These are phyloP conservation scores for Vitis hybrid DNA, from an alignment of 177 flowering plant species.

Conservation along the genomic window DNA sequence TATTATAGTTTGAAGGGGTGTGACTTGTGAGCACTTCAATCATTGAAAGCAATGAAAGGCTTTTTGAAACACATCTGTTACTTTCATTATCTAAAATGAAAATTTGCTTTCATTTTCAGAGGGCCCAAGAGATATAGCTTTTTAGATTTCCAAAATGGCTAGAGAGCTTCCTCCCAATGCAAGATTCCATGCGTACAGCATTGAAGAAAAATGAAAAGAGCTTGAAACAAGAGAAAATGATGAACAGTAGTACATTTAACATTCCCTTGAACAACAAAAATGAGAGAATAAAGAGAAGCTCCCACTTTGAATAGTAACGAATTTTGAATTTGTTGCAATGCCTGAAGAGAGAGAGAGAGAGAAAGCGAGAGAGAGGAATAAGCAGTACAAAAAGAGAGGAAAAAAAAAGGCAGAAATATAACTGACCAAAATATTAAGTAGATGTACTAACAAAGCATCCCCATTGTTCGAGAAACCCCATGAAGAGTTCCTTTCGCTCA, in stretches of 20 bases:
- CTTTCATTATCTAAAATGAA: too few relatives aligned
- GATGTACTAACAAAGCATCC: slow-evolving; percentile 9
- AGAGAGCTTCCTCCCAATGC: slow-evolving; percentile 5
- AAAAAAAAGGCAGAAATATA: slow-evolving; percentile 1
- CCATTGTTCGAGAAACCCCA: slow-evolving; percentile 18
- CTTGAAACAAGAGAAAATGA: background rate
- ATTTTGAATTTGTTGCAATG: slow-evolving; percentile 12
- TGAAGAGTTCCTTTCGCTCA: slow-evolving; percentile 20
- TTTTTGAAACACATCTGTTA: too few relatives aligned
- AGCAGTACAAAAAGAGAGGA: slow-evolving; percentile 10
- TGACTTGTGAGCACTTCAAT: too few relatives aligned
- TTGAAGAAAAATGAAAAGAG: too few relatives aligned
- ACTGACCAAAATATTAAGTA: background rate
- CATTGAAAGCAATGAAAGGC: too few relatives aligned
- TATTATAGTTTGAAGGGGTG: too few relatives aligned
- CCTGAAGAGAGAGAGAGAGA: slow-evolving; percentile 1
- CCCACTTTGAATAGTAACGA: slow-evolving; percentile 16
- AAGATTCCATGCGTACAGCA: too few relatives aligned
- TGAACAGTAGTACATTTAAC: slow-evolving; percentile 6
- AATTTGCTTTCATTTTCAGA: too few relatives aligned
- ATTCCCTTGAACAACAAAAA: background rate
- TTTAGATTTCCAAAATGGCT: too few relatives aligned
- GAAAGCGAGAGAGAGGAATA: background rate
- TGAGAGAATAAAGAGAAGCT: background rate
- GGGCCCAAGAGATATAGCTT: too few relatives aligned